Evolutionary conservation across 371 early-diverging fungal genomes (phyloP).

Genomic region (Mucor lusitanicus): DNA sequence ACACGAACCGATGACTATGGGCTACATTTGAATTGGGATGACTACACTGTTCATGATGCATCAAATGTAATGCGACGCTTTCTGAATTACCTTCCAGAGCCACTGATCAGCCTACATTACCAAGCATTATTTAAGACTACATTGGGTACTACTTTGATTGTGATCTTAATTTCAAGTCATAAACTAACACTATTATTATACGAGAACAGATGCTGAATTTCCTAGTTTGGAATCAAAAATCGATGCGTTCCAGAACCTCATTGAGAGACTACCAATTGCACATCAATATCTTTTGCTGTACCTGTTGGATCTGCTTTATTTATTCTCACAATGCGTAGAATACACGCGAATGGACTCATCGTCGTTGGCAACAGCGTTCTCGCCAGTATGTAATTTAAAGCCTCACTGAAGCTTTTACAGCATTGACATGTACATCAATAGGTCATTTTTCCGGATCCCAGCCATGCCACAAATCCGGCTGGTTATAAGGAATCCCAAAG

Average conservation of each 20-base stretch:
- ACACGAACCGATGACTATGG: constrained; percentile 53
- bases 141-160: constrained; percentile 39
- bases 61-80: constrained; percentile 67
- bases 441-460: constrained; percentile 58
- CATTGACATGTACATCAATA: neutral
- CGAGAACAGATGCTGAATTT: constrained; percentile 31
- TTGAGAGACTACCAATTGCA: constrained; percentile 50
- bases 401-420: neutral
- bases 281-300: constrained; percentile 63
- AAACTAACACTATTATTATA: neutral
- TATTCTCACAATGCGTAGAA: constrained; percentile 53
- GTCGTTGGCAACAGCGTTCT: constrained; percentile 64
- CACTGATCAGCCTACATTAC: constrained; percentile 56
- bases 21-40: constrained; percentile 52
- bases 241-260: constrained; percentile 55
- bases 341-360: constrained; percentile 59
- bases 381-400: constrained; percentile 38
- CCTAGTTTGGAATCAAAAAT: constrained; percentile 44
- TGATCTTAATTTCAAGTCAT: neutral
- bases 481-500: constrained; percentile 60
- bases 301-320: constrained; percentile 56
- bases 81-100: constrained; percentile 64
- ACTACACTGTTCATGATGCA: constrained; percentile 66
- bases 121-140: constrained; percentile 55
- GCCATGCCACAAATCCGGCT: constrained; percentile 55